Base-by-base conservation (phyloP, 768 basidiomycete genomes). In the Hemileccinum rubropunctum region DNA sequence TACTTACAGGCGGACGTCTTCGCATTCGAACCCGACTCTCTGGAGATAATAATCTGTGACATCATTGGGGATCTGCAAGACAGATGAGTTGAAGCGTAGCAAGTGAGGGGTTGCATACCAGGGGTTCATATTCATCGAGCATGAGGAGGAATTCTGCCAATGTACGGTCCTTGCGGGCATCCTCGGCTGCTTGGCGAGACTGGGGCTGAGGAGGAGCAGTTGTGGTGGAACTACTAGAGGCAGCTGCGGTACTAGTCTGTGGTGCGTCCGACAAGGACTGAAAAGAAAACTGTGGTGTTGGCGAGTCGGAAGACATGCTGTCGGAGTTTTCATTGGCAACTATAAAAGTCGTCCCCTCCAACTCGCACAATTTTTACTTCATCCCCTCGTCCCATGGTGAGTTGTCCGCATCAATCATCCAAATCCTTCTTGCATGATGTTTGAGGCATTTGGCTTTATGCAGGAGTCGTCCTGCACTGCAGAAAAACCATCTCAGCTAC, bases 31-130 rank as follows among this genome's bases (percentile, higher is more conserved):
- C 1, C 95, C 97, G 17, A 95, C 90, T 48, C 87, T 81, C 67
- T 98, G 94, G 11, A 99, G 82, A 71, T 97, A 98, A 68, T 95
- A 97, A 62, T 97, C 92, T 4, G 95, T 97, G 20, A 99, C 92
- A 68, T 98, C 95, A 65, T 93, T 95, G 0, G 95, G 95, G 54
- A 98, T 91, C 95, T 98, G 64, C 11, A 37, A 41, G 6, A 21
- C 10, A 12, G 23, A 15, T 32, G 50, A 43, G 38, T 23, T n/a
- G 20, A 45, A 30, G 27, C 33, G 38, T 1, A 18, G 33, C 34
- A 13, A 23, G 27, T 17, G 6, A 44, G 21, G 11, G 43, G 37
- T 26, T 20, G 71, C 82, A 50, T 61, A 95, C 95, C 67, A 98
- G 68, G 38, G 95, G 95, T 62, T 98, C 91, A 63, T 97, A 98